A percentile compares a stretch with the other conserved stretches of the same genome.
These are phyloP conservation scores for Westerdykella sp. DNA, from an alignment of 2,329 filamentous ascomycete species.

Conservation along the genomic window DNA sequence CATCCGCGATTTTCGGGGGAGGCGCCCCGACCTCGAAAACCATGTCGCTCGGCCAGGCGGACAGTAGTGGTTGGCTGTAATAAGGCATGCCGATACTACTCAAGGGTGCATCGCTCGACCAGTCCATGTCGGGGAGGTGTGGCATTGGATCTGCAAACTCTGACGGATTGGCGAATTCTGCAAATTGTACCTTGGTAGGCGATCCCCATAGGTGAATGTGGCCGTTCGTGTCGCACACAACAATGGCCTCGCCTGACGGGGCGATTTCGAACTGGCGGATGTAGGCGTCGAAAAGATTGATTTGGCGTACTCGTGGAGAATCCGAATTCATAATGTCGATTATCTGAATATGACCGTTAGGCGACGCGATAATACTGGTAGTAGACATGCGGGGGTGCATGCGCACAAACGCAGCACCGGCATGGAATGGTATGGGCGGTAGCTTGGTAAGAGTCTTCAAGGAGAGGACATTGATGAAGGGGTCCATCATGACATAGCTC, in stretches of 20 bases:
- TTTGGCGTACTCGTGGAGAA: conserved; percentile 76
- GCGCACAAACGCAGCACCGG: conserved; percentile 86
- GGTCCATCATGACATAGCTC: conserved; percentile 76
- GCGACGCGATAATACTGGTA: conserved; percentile 87
- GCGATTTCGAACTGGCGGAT: conserved; percentile 80
- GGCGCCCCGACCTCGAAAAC: conserved; percentile 81
- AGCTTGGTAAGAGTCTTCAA: conserved; percentile 83
- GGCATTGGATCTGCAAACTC: conserved; percentile 65
- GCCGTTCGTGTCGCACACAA: conserved; percentile 71
- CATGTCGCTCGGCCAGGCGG: conserved; percentile 80
- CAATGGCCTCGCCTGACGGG: conserved; percentile 78
- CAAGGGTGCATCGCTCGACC: conserved; percentile 67
- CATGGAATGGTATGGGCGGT: conserved; percentile 84
- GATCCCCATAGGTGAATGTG: conserved; percentile 85
- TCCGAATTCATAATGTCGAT: conserved; percentile 94
- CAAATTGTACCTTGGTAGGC: conserved; percentile 77
- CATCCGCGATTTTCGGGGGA: conserved; percentile 65
- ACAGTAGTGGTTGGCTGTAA: conserved; percentile 81
- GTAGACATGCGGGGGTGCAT: conserved; percentile 96
- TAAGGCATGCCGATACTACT: conserved; percentile 87
- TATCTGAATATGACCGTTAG: conserved; percentile 88
- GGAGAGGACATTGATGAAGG: conserved; percentile 92
- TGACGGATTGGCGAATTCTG: conserved; percentile 67
- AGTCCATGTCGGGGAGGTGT: conserved; percentile 58
- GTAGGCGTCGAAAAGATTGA: conserved; percentile 64